phyloP scores from a whole-genome alignment of 352 stramenopile species.

The Phytophthora sojae region DNA sequence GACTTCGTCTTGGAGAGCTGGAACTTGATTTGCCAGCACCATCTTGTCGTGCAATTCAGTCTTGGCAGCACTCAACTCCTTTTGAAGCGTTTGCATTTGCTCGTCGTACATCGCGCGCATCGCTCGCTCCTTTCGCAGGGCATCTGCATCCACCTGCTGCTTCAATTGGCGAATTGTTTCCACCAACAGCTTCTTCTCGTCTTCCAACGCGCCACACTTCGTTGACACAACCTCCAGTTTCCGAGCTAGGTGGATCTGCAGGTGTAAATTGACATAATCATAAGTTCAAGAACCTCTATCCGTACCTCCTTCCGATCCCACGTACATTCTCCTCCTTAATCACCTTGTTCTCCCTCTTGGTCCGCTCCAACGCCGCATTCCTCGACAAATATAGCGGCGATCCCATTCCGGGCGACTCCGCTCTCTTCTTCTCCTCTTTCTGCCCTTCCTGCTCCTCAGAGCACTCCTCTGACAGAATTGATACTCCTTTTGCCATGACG shows the following conservation, averaged over 20 bases:
- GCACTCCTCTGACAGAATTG: not conserved
- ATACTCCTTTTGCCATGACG: conserved; percentile 39
- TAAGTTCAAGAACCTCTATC: not conserved
- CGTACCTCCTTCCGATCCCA: not conserved
- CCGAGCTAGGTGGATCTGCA: conserved; percentile 49
- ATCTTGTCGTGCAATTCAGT: conserved; percentile 46
- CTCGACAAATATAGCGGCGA: conserved; percentile 55
- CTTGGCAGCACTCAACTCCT: conserved; percentile 42
- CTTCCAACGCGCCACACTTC: conserved; percentile 33
- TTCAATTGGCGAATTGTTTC: conserved; percentile 46
- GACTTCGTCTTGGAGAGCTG: conserved; percentile 64
- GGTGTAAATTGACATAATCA: conserved; percentile 1
- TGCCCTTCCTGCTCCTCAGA: conserved; percentile 1
- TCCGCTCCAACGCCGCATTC: conserved; percentile 57
- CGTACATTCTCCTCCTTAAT: conserved; percentile 71
- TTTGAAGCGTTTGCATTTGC: conserved; percentile 54
- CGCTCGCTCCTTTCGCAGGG: conserved; percentile 64
- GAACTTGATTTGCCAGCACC: conserved; percentile 45
- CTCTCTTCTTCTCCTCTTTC: conserved; percentile 7
- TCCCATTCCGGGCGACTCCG: not conserved
- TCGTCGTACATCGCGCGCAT: conserved; percentile 64
- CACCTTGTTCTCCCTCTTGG: conserved; percentile 62
- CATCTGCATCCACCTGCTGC: conserved; percentile 55
- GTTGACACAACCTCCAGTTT: conserved; percentile 35
- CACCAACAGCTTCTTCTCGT: conserved; percentile 41